Base-by-base conservation (phyloP, 2,329 filamentous ascomycete genomes). In the Fusarium pseudoanthophilum region DNA sequence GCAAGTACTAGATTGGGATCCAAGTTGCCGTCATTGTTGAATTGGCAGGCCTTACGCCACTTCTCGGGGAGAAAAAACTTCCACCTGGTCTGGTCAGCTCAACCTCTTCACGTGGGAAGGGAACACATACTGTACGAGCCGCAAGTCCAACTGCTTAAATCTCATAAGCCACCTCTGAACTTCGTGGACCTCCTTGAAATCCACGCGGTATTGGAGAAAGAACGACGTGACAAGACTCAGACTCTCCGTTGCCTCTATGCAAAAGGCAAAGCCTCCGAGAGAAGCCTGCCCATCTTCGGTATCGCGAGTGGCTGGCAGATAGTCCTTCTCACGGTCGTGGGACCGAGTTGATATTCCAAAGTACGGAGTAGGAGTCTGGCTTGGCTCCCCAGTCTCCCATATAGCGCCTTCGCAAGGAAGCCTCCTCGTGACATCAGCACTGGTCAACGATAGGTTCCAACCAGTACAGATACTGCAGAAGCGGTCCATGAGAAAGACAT, bases 161-260 rank as follows among this genome's bases (percentile, higher is more conserved):
- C 82, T 78, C 65, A 80, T 83, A 10, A 86, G 70, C 84, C 84
- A 86, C 30, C 77, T 76, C 24, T 82, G 79, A 20, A 85, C 78
- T 45, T 84, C 79, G 11, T 81, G 79, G 5, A 78, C 76, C 48
- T 81, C 77, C 16, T 78, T 77, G 11, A 83, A 72, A 45, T 85
- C 80, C 18, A 85, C 77, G 14, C 77, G 75, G 75, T 85, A 82
- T 57, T 84, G 83, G 0, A 85, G 78, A 51, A 85, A 85, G 65
- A 83, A 85, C 0, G 79, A 83, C 1, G 81, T 84, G 2, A 85
- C 83, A 2, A 80, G 80, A 32, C 81, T 84, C 5, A 85, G 74
- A 10, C 82, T 84, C 64, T 85, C 84, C 0, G 83, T 84, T 0
- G 84, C 84, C 65, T 85, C 84, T n/a, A 85, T 82, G n/a, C 80